A percentile compares a stretch with the other conserved stretches of the same genome.
These are phyloP conservation scores for Talaromyces adpressus DNA, from an alignment of 495 filamentous ascomycete species.

Conservation along the genomic window DNA sequence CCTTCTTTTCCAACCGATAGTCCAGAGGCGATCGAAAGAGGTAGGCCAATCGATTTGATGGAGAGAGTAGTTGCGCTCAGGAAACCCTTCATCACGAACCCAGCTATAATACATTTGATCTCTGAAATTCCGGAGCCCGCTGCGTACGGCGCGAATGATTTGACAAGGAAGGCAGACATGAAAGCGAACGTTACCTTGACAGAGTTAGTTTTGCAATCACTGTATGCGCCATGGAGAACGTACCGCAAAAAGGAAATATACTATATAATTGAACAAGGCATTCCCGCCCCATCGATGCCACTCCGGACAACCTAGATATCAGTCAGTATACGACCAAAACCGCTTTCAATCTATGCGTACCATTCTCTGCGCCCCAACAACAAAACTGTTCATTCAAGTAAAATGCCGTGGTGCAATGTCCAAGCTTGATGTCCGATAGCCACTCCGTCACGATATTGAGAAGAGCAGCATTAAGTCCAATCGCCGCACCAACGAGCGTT, in stretches of 20 bases:
- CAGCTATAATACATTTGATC: slow-evolving; percentile 98
- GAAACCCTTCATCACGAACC: slow-evolving; percentile 99
- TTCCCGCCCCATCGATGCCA: slow-evolving; percentile 87
- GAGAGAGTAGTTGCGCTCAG: slow-evolving; percentile 85
- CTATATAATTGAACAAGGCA: slow-evolving; percentile 71
- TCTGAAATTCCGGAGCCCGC: slow-evolving; percentile 97
- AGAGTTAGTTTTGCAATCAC: slow-evolving; percentile 6
- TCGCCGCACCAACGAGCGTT: slow-evolving; percentile 84
- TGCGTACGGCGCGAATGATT: slow-evolving; percentile 91
- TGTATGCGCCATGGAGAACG: slow-evolving; percentile 10
- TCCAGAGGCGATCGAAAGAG: slow-evolving; percentile 89
- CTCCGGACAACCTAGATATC: slow-evolving; percentile 55
- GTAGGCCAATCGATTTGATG: slow-evolving; percentile 90
- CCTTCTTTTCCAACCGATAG: slow-evolving; percentile 96
- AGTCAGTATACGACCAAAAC: slow-evolving; percentile 17
- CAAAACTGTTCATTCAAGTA: slow-evolving; percentile 98
- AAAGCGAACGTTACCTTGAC: slow-evolving; percentile 70
- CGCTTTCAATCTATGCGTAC: slow-evolving; percentile 31
- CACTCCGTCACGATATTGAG: slow-evolving; percentile 96
- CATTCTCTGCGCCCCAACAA: slow-evolving; percentile 93
- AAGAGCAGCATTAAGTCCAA: slow-evolving; percentile 88
- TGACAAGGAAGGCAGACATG: slow-evolving; percentile 77
- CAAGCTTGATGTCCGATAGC: slow-evolving; percentile 91
- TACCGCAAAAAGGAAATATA: slow-evolving; percentile 89
- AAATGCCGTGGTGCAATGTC: slow-evolving; percentile 89